Percentiles rank a stretch among this genome's conserved stretches.
Conservation (phyloP, 75 land plant genomes). For the Picea sitchensis region DNA sequence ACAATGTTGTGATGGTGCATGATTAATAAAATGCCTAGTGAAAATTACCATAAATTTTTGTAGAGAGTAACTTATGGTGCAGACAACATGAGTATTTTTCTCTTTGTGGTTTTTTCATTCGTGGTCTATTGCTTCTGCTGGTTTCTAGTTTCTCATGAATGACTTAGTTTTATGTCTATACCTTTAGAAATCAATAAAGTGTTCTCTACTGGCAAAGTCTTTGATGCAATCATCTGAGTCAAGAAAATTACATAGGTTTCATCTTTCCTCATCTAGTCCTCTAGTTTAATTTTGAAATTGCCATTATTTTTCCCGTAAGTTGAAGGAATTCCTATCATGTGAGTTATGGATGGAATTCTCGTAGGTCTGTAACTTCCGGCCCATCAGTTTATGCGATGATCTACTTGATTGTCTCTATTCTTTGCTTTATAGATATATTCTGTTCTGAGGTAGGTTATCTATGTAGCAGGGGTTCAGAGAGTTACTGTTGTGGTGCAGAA, state of each 20-base stretch:
- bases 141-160: background rate
- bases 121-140: background rate
- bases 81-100: background rate
- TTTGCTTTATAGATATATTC: slow-evolving; percentile 13
- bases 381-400: slow-evolving; percentile 9
- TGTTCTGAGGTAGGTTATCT: slow-evolving; percentile 59
- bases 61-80: background rate
- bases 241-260: background rate
- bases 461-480: slow-evolving; percentile 92
- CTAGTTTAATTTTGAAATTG: background rate
- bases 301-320: background rate
- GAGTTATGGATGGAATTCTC: background rate
- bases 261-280: background rate
- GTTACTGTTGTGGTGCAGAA: slow-evolving; percentile 90
- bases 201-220: background rate
- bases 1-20: too few relatives aligned
- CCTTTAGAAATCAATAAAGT: background rate
- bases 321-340: background rate
- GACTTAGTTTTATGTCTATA: background rate
- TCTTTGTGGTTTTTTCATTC: background rate
- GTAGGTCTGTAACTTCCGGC: background rate
- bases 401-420: slow-evolving; percentile 8
- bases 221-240: background rate
- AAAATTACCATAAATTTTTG: background rate
- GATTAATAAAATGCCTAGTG: too few relatives aligned